Evolutionary conservation across 768 basidiomycete species (phyloP), one percentile per base, ranked within the genome.

Genomic region (Heimioporus sp.): DNA sequence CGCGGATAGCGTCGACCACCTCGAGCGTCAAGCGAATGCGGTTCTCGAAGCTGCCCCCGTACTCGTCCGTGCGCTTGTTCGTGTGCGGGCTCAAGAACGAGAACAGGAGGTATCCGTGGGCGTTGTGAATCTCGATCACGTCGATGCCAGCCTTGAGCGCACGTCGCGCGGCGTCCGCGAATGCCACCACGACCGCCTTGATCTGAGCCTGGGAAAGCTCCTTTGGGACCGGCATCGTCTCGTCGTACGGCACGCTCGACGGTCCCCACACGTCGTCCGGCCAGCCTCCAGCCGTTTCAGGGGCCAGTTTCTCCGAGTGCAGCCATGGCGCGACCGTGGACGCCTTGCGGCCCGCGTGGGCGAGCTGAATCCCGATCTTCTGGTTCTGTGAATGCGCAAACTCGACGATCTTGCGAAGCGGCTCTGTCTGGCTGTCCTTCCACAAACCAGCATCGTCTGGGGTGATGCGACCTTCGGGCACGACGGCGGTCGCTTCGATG

Each of bases 301-400:
- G 57, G 6, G 78, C 79, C 12, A 59, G 46, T 11, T 65, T 36
- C 30, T 67, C 67, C n/a, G 60, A 54, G 30, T 68, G 48, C 31
- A 86, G 62, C 85, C 86, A 90, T 0, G 86, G 85, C 1, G 82
- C 77, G 16, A 79, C 65, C 0, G 76, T 82, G 10, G 81, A 83
- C 0, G 80, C 86, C 65, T 90, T 91, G n/a, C 88, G 75, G 0
- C 90, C 89, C 0, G 87, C 85, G 55, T 92, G 89, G 0, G 78
- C 83, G 16, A 91, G 77, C 65, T 92, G 90, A 49, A 90, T 83
- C 10, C 74, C 89, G 19, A 90, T 78, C 44, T 83, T 82, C 62
- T 86, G 81, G 43, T 75, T 79, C 57, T 86, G 84, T 1, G 82
- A 80, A 61, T 87, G 85, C n/a, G 85, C 85, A 48, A 88, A 87